Percentiles rank a stretch among this genome's conserved stretches.
Evolutionary conservation across 805 yeast genomes (phyloP).

Genomic region (Wickerhamiella sergipiensis): DNA sequence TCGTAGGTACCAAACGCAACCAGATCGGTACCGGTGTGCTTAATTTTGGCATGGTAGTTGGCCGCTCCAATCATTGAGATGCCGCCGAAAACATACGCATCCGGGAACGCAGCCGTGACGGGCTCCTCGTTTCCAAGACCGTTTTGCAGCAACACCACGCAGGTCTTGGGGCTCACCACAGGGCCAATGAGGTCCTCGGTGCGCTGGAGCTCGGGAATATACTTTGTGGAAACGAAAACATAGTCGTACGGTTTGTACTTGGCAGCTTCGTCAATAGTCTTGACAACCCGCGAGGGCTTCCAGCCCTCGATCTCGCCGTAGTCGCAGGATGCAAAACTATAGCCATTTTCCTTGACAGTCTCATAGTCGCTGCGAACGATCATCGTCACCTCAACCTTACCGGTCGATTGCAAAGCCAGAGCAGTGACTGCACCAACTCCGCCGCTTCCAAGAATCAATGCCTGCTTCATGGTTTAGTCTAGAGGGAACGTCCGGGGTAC

Average conservation of each 20-base stretch:
- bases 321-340: conserved; percentile 43
- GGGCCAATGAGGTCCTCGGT: conserved; percentile 39
- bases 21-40: conserved; percentile 39
- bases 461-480: conserved; percentile 20
- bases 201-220: conserved; percentile 46
- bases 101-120: conserved; percentile 37
- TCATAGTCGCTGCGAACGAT: conserved; percentile 57
- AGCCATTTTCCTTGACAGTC: conserved; percentile 38
- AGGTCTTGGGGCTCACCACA: conserved; percentile 35
- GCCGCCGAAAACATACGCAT: conserved; percentile 42
- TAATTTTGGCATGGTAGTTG: conserved; percentile 35
- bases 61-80: conserved; percentile 51
- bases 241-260: conserved; percentile 36
- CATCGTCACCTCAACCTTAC: conserved; percentile 39
- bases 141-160: conserved; percentile 48
- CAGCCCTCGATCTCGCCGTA: conserved; percentile 43
- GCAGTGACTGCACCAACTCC: conserved; percentile 79
- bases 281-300: conserved; percentile 33
- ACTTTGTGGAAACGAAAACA: conserved; percentile 48
- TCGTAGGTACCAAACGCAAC: conserved; percentile 41
- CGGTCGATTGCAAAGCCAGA: conserved; percentile 38
- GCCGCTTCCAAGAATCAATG: conserved; percentile 65
- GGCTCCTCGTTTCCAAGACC: conserved; percentile 53
- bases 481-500: neutral
- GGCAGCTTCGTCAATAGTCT: conserved; percentile 34